phyloP scores from a whole-genome alignment of 176 grass and related monocot species.

The Echinochloa phyllopogon region DNA sequence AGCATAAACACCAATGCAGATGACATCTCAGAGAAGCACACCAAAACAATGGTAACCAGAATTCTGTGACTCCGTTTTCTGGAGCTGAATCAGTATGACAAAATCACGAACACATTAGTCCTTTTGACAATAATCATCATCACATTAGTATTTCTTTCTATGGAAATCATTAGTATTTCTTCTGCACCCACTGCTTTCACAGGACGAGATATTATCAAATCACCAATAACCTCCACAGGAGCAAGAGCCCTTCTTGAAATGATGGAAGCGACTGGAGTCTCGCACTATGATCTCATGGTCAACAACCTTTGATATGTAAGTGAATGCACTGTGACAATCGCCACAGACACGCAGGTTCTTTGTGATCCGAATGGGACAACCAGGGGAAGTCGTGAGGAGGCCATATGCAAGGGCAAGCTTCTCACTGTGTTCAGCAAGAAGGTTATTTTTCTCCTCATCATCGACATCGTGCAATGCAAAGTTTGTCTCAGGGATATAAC shows the following conservation, averaged over 20 bases:
- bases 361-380: constrained; percentile 78
- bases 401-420: constrained; percentile 88
- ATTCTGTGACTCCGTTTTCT: not conserved
- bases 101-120: constrained; percentile 29
- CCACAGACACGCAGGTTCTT: constrained; percentile 88
- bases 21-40: not conserved
- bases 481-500: constrained; percentile 77
- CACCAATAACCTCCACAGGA: constrained; percentile 85
- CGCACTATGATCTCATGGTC: constrained; percentile 90
- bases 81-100: not conserved
- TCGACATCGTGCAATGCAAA: constrained; percentile 89
- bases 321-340: constrained; percentile 87
- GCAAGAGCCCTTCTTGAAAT: constrained; percentile 72
- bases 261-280: constrained; percentile 88
- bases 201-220: constrained; percentile 55
- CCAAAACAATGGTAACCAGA: not conserved
- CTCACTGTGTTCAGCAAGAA: constrained; percentile 82
- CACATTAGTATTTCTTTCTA: constrained; percentile 10
- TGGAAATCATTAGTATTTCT: constrained; percentile 1
- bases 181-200: not conserved
- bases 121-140: constrained; percentile 20
- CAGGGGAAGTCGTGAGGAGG: constrained; percentile 66
- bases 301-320: constrained; percentile 73
- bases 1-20: not conserved
- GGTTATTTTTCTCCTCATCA: constrained; percentile 83